phyloP scores from a whole-genome alignment of 2,329 filamentous ascomycete genomes.

The Ophiostoma triangulosporum region DNA sequence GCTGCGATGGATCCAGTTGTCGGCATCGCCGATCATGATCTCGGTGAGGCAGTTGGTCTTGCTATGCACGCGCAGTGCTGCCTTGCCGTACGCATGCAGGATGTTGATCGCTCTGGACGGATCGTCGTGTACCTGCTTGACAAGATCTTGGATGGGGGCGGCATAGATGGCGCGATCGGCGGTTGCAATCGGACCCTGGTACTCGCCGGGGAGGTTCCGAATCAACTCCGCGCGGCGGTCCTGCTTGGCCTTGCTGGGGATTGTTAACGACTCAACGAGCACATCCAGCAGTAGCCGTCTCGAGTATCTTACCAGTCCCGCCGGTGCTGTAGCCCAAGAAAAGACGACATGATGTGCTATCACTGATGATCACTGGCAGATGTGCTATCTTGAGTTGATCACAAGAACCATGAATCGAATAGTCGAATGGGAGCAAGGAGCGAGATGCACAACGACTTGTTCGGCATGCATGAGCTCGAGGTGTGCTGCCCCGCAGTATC shows the following conservation, averaged over 20 bases:
- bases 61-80: constrained; percentile 68
- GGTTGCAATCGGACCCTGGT: constrained; percentile 50
- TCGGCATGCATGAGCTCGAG: background rate
- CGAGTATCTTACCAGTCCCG: constrained; percentile 12
- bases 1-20: constrained; percentile 47
- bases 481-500: background rate
- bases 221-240: constrained; percentile 59
- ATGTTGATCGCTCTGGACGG: constrained; percentile 54
- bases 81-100: constrained; percentile 76
- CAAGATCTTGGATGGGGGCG: constrained; percentile 64
- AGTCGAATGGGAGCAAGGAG: background rate
- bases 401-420: too few species aligned
- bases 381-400: too few species aligned
- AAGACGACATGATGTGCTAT: constrained; percentile 7
- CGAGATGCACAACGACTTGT: background rate
- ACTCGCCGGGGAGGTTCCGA: constrained; percentile 44
- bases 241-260: constrained; percentile 65
- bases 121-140: constrained; percentile 62
- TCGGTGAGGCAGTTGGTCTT: constrained; percentile 87
- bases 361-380: too few species aligned
- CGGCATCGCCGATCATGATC: constrained; percentile 65
- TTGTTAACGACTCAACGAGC: too few species aligned
- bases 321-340: constrained; percentile 11
- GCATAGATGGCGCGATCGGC: constrained; percentile 55
- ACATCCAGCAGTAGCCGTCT: too few species aligned